Conservation (phyloP, 176 grass and related monocot genomes). For the Bromus sterilis region DNA sequence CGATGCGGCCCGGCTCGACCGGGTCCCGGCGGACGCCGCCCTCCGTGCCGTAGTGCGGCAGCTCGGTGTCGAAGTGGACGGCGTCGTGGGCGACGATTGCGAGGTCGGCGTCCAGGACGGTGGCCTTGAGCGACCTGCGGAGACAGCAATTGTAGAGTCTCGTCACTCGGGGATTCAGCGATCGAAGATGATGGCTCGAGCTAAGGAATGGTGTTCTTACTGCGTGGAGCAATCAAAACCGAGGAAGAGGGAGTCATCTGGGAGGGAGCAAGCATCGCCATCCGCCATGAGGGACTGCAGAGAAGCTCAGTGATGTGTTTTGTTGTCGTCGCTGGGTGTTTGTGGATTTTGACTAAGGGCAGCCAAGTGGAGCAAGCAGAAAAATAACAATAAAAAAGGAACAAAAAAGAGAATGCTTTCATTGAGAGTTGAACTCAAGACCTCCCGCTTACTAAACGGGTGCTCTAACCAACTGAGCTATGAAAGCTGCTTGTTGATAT, state of each 20-base stretch:
- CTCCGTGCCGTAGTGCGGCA: slow-evolving; percentile 57
- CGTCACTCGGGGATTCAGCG: not conserved
- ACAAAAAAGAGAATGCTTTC: slow-evolving; percentile 18
- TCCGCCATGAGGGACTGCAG: not conserved
- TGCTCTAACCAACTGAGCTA: slow-evolving; percentile 93
- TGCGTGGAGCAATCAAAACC: slow-evolving; percentile 88
- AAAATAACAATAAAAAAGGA: not conserved
- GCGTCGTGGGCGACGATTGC: slow-evolving; percentile 37
- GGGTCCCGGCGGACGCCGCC: slow-evolving; percentile 69
- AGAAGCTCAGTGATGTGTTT: not conserved
- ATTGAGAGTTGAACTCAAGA: slow-evolving; percentile 87
- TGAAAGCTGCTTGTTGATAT: slow-evolving; percentile 29
- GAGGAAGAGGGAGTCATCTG: slow-evolving; percentile 58
- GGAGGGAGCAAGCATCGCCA: not conserved
- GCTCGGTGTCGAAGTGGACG: slow-evolving; percentile 78
- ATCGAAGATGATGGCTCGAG: not conserved
- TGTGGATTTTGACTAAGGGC: not conserved
- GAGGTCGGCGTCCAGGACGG: slow-evolving; percentile 51
- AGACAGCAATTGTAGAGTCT: not conserved
- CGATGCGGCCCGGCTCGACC: slow-evolving; percentile 45
- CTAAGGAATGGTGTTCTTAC: slow-evolving; percentile 21
- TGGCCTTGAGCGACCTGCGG: slow-evolving; percentile 71
- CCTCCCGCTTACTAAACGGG: slow-evolving; percentile 95
- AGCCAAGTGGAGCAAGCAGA: not conserved
- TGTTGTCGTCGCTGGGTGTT: not conserved